Base-by-base conservation (phyloP, 768 basidiomycete species). In the Strobilomyces confusus region DNA sequence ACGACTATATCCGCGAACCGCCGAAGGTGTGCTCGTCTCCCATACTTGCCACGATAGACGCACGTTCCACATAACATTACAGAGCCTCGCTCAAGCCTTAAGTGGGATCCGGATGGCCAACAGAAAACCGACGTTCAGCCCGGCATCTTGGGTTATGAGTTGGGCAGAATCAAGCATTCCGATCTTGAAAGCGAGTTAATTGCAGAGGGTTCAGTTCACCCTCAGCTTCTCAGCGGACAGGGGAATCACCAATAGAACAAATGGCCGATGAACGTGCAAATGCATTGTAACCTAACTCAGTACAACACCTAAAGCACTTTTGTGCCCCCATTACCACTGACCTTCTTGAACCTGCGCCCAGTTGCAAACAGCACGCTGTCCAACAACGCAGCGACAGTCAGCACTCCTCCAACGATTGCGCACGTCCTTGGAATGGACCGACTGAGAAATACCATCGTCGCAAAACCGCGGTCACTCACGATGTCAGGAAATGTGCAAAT, bases 401-500 rank as follows among this genome's bases (percentile, higher is more conserved):
- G 74, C 4, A 98, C 95, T 61, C 97, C 97, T 59, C 97, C 97
- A 26, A 99, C 87, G 63, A 99, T 98, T 2, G 97, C 97, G 67
- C 94, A 97, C 23, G 94, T 95, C 58, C 94, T 97, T 63, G 33
- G 34, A 30, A 53, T 22, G 17, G 33, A 34, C 32, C 23, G 20
- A 54, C 23, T 49, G 23, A 48, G 13, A 48, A 13, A 54, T 29
- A 34, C 15, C 8, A 19, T 15, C 20, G 17, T 33, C 29, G 30
- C 38, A 38, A 12, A 53, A 29, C 32, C 6, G 45, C 9, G n/a
- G 51, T 20, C 15, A 79, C 93, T 65, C 65, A 95, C 90, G 95
- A 98, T 41, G 97, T 98, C 25, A 98, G 74, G 78, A 98, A 98
- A 73, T 99, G 97, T 3, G 97, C 95, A 69, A 98, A 95, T 1